Evolutionary conservation across 345 rosid species (phyloP).

Genomic region (Euphorbia tirucalli): DNA sequence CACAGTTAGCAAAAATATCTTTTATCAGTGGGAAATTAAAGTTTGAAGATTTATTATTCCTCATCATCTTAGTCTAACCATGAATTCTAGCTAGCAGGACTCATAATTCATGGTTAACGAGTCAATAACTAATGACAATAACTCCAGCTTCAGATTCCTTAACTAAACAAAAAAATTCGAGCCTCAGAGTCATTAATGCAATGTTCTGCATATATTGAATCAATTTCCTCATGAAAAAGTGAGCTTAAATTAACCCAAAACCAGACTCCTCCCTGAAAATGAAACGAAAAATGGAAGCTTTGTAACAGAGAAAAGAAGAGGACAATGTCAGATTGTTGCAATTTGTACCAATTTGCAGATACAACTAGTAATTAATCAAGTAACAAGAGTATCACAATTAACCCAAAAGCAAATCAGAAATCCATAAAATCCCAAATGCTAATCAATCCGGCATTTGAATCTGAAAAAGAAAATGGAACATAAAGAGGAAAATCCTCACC

Average conservation of each 20-base stretch:
- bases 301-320: not conserved
- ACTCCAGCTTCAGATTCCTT: no score
- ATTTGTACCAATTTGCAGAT: not conserved
- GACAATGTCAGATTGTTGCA: not conserved
- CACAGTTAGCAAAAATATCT: constrained; percentile 5
- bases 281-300: not conserved
- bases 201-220: not conserved
- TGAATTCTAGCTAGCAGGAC: not conserved
- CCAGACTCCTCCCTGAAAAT: no score
- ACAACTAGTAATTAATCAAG: not conserved
- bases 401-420: not conserved
- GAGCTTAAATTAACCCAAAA: not conserved
- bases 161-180: not conserved
- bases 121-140: no score
- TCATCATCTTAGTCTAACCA: not conserved
- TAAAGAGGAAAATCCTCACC: constrained; percentile 6
- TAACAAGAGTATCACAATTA: not conserved
- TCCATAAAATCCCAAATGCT: not conserved
- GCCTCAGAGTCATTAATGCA: not conserved
- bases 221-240: not conserved
- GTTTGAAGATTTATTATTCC: not conserved
- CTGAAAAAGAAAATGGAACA: not conserved
- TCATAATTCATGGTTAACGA: not conserved
- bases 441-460: not conserved
- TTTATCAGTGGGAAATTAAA: not conserved